Base-by-base conservation (phyloP, 2,329 filamentous ascomycete genomes). In the Talaromyces islandicus region DNA sequence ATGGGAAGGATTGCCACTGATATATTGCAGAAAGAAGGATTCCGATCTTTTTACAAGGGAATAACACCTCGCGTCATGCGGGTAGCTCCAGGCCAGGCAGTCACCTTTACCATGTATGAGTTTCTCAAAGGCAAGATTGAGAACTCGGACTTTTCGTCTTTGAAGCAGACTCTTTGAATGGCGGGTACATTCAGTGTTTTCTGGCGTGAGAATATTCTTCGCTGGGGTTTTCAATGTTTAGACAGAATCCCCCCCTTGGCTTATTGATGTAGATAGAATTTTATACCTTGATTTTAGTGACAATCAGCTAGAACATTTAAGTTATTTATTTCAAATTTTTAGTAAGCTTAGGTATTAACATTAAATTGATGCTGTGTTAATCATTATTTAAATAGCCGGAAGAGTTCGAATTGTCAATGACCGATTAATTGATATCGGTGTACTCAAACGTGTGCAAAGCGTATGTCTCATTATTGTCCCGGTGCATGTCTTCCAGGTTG, bases 1-100 rank as follows among this genome's bases (percentile, higher is more conserved):
- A 97, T 99, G 67, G 81, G 84, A 25, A 74, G 78, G 38, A 99
- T 97, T 69, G 87, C 90, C 57, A 82, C 77, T 58, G 89, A 92
- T 65, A 93, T 93, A 90, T 92, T 92, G 79, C 89, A 86, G 87
- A 90, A 96, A 79, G 94, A 99, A 79, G 94, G 94, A 32, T 81
- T 92, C 67, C 87, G 91, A 68, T 94, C 94, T 53, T 99, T 99
- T 79, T 99, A 96, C 82, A 97, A 97, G 83, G 94, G 94, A 70
- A 97, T 97, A 76, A 97, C 94, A 50, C 94, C 94, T 7, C 85
- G 94, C 69, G 89, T 99, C 67, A 97, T 97, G 92, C 87, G 94
- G 71, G 94, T 99, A 58, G 94, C 94, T 27, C 94, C 94, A 7
- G 94, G 94, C 53, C 94, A 99, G 80, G 94, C 86, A 24, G 86